Evolutionary conservation across 2,329 filamentous ascomycete species (phyloP).

Genomic region (Diaporthe caulivora): DNA sequence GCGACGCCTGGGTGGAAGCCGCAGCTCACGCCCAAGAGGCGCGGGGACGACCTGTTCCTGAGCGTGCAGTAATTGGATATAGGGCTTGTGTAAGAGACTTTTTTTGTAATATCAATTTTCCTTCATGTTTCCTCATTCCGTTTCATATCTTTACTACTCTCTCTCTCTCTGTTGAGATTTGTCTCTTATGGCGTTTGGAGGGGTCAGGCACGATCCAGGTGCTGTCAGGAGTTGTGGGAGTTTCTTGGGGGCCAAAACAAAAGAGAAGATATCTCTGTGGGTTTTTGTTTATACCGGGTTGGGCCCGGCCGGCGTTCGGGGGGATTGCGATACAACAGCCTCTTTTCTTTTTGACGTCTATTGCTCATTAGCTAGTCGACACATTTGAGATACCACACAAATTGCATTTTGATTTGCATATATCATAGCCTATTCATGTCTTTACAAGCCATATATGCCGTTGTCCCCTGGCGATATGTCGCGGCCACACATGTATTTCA

Average conservation of each 20-base stretch:
- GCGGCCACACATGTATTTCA: too few relatives aligned
- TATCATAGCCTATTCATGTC: too few relatives aligned
- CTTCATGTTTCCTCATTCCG: too few relatives aligned
- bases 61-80: conserved; percentile 62
- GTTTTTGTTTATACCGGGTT: neutral
- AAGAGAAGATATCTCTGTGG: neutral
- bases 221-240: conserved; percentile 25
- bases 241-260: neutral
- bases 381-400: conserved; percentile 32
- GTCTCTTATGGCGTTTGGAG: neutral
- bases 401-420: conserved; percentile 9
- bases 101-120: neutral
- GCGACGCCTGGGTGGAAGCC: conserved; percentile 72
- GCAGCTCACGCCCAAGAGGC: conserved; percentile 73
- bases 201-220: neutral
- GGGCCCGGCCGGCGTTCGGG: conserved; percentile 2
- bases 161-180: neutral
- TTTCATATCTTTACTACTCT: neutral
- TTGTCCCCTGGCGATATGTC: too few relatives aligned
- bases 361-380: neutral
- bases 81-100: neutral
- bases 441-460: too few relatives aligned
- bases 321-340: neutral
- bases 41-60: conserved; percentile 74
- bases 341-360: neutral